phyloP scores from a whole-genome alignment of 148 eudicot species.

The Amaranthus palmeri region DNA sequence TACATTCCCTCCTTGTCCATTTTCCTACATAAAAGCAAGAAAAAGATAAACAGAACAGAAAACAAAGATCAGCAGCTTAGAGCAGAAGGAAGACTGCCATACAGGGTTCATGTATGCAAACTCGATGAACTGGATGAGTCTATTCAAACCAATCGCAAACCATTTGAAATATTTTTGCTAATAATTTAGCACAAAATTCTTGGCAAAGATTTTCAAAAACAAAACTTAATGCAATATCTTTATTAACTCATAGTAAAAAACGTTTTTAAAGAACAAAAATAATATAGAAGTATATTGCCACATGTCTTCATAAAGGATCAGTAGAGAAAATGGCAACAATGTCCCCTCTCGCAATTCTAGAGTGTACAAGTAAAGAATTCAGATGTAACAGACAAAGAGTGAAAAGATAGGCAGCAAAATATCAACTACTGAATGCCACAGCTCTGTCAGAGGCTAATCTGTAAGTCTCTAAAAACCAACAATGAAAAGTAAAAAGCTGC shows the following conservation, averaged over 20 bases:
- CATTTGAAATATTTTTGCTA: not conserved
- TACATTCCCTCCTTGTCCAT: conserved; percentile 38
- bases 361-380: no score
- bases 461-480: no score
- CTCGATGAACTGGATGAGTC: not conserved
- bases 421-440: not conserved
- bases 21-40: conserved; percentile 45
- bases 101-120: not conserved
- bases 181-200: not conserved
- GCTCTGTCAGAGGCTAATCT: no score
- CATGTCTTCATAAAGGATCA: not conserved
- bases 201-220: not conserved
- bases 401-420: not conserved
- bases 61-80: not conserved
- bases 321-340: conserved; percentile 1
- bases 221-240: not conserved
- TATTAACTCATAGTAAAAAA: not conserved
- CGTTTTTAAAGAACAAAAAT: not conserved
- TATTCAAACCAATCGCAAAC: not conserved
- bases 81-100: not conserved
- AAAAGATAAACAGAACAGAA: not conserved
- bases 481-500: no score
- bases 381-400: no score
- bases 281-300: not conserved
- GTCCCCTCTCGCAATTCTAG: not conserved